A percentile compares a stretch with the other conserved stretches of the same genome.
Evolutionary conservation across 2,329 filamentous ascomycete species (phyloP).

Genomic region (Aureobasidium melanogenum): DNA sequence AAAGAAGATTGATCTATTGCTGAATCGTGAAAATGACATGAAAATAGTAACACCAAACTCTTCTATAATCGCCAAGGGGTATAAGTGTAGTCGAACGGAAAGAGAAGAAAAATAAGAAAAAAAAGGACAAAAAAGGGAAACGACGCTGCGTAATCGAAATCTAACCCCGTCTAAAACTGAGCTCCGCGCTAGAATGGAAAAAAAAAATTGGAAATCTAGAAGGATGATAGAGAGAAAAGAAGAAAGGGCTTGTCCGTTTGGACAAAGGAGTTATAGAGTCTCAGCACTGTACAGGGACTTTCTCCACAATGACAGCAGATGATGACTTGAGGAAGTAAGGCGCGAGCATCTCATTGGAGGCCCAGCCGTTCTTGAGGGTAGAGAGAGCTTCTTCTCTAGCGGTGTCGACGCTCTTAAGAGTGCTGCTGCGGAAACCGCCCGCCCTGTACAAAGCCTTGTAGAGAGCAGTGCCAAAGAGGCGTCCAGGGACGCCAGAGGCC

Average conservation of each 20-base stretch:
- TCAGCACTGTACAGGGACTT: conserved; percentile 1
- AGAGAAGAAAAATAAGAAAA: not conserved
- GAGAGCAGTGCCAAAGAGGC: conserved; percentile 9
- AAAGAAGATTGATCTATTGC: no score
- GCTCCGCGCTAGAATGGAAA: not conserved
- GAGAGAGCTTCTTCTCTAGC: conserved; percentile 8
- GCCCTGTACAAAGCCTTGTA: conserved; percentile 10
- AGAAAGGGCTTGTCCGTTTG: not conserved
- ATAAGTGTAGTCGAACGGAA: not conserved
- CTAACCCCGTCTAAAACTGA: not conserved
- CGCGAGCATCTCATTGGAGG: conserved; percentile 9
- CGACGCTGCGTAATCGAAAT: not conserved
- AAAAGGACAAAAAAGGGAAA: not conserved
- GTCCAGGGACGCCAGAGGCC: conserved; percentile 10
- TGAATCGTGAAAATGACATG: not conserved
- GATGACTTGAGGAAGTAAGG: conserved; percentile 10
- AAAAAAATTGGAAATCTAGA: not conserved
- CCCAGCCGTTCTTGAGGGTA: conserved; percentile 8
- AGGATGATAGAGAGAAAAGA: not conserved
- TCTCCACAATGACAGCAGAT: not conserved
- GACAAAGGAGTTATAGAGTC: not conserved
- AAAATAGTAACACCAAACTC: not conserved
- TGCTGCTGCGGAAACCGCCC: conserved; percentile 2
- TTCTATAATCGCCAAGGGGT: not conserved
- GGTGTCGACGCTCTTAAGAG: conserved; percentile 8